Evolutionary conservation across 805 yeast species (phyloP), one percentile per base, ranked within the genome.

Genomic region (Soucietia sequanensis): DNA sequence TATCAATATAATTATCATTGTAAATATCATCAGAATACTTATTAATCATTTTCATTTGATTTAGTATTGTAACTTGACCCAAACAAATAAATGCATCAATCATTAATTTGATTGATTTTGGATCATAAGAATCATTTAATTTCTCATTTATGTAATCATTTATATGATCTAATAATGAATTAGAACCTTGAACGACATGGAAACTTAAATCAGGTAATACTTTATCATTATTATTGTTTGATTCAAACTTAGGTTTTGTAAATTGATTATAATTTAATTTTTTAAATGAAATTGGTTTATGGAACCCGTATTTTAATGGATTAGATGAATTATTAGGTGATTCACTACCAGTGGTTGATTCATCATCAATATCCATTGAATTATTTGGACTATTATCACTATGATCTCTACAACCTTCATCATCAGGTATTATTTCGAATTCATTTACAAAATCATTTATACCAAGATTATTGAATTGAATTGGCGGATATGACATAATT

Each of bases 381-480:
- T 37, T 46, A 21, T 8, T 9, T n/a, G n/a, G n/a, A n/a, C n/a
- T n/a, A n/a, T n/a, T n/a, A n/a, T n/a, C n/a, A n/a, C n/a, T n/a
- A n/a, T n/a, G n/a, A n/a, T n/a, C n/a, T n/a, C n/a, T n/a, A n/a
- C n/a, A n/a, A 23, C 14, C 10, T n/a, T 18, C 29, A 6, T 27
- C 22, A 21, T 42, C 44, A 14, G 38, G 41, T 4, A 45, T 26
- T 1, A 44, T 42, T n/a, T 37, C 45, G 23, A 44, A 52, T 8
- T 51, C 58, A 18, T 40, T 37, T 6, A 34, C 38, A 31, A 56
- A 53, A 36, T 54, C 57, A 22, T 42, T 17, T 2, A 42, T 35
- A 2, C 46, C 39, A 11, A 43, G 22, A 16, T 48, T 38, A 27
- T 47, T 44, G 30, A 51, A 58, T 29, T 55, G 58, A 8, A 58